A percentile compares a stretch with the other conserved stretches of the same genome.
These are phyloP conservation scores for Termitomyces sp. DNA, from an alignment of 1,284 basidiomycete species.

Conservation along the genomic window DNA sequence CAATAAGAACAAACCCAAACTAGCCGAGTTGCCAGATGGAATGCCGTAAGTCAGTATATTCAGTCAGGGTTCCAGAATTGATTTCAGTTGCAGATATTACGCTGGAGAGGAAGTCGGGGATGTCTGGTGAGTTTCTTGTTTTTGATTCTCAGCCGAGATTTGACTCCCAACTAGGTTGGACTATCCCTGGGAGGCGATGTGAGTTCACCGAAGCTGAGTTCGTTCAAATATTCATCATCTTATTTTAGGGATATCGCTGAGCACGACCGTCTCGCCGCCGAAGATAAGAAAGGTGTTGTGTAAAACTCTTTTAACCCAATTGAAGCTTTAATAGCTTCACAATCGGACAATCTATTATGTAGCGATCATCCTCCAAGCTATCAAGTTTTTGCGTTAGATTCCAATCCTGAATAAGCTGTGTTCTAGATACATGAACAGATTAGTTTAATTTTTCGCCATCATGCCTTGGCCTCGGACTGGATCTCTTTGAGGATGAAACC, in stretches of 20 bases:
- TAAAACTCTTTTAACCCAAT: not conserved
- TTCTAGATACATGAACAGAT: not conserved
- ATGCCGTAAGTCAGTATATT: constrained; percentile 48
- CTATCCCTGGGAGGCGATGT: constrained; percentile 81
- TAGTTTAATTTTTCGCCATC: not conserved
- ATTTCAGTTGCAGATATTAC: constrained; percentile 50
- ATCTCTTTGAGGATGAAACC: constrained; percentile 77
- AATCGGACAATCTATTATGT: not conserved
- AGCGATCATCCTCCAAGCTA: not conserved
- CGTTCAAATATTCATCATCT: not conserved
- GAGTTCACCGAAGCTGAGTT: constrained; percentile 26
- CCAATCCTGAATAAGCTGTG: not conserved
- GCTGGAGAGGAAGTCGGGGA: constrained; percentile 63
- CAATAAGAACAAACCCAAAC: constrained; percentile 88
- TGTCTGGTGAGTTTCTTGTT: constrained; percentile 43
- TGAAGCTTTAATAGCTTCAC: no score
- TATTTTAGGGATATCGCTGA: constrained; percentile 66
- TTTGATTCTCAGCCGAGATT: constrained; percentile 7
- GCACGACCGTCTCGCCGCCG: constrained; percentile 60
- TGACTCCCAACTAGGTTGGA: constrained; percentile 54
- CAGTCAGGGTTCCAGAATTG: not conserved
- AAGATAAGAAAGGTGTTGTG: constrained; percentile 20
- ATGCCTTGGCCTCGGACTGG: constrained; percentile 24
- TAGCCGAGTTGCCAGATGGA: constrained; percentile 63
- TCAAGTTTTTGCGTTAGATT: not conserved